A percentile compares a stretch with the other conserved stretches of the same genome.
These are phyloP conservation scores for Microstegium vimineum DNA, from an alignment of 176 grass and related monocot species.

Conservation along the genomic window DNA sequence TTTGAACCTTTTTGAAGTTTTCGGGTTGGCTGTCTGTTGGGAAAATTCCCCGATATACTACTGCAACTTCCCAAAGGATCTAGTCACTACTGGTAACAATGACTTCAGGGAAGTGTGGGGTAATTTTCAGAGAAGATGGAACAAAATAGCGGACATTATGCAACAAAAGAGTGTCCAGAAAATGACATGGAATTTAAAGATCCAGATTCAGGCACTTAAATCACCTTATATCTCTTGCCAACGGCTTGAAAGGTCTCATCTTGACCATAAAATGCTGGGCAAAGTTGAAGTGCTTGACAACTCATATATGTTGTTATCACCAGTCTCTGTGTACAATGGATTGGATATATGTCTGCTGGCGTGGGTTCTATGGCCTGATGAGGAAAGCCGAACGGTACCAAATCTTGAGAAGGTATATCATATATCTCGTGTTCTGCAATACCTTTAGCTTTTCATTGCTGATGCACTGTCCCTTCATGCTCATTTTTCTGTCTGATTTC, in stretches of 20 bases:
- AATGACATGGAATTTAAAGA: slow-evolving; percentile 90
- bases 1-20: slow-evolving; percentile 56
- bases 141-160: slow-evolving; percentile 70
- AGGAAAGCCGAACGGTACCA: slow-evolving; percentile 77
- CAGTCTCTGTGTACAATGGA: slow-evolving; percentile 62
- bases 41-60: slow-evolving; percentile 83
- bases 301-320: slow-evolving; percentile 63
- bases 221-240: slow-evolving; percentile 71
- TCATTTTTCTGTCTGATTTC: background rate
- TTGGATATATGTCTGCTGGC: slow-evolving; percentile 69
- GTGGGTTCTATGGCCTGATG: slow-evolving; percentile 94
- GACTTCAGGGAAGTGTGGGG: slow-evolving; percentile 51
- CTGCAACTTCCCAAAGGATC: slow-evolving; percentile 83
- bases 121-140: slow-evolving; percentile 66
- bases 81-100: slow-evolving; percentile 31
- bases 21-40: slow-evolving; percentile 91
- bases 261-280: slow-evolving; percentile 55
- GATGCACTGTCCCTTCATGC: background rate
- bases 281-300: slow-evolving; percentile 58
- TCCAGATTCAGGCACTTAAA: slow-evolving; percentile 87
- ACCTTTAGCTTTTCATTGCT: background rate
- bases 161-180: slow-evolving; percentile 51
- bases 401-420: slow-evolving; percentile 83
- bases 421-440: slow-evolving; percentile 1
- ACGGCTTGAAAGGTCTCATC: slow-evolving; percentile 47